phyloP scores from a whole-genome alignment of 306 rosid genomes.

The Echinosophora koreensis region DNA sequence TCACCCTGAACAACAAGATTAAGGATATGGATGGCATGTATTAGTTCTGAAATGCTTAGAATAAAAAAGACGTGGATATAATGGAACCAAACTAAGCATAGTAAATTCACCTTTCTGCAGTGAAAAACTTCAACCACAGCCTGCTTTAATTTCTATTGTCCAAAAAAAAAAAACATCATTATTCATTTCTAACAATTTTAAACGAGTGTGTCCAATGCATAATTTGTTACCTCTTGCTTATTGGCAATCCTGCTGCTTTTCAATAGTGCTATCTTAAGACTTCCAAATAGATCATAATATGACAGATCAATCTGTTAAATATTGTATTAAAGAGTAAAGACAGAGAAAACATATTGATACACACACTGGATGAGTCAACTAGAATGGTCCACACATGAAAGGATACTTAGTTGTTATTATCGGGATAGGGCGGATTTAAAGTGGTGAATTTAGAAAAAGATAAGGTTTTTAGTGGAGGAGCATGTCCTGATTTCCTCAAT shows the following conservation, averaged over 20 bases:
- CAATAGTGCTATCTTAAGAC: constrained; percentile 77
- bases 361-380: constrained; percentile 1
- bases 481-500: constrained; percentile 1
- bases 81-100: constrained; percentile 7
- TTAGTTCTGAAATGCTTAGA: constrained; percentile 34
- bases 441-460: not conserved
- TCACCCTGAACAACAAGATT: constrained; percentile 59
- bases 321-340: not conserved
- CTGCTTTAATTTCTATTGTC: constrained; percentile 67
- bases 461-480: not conserved
- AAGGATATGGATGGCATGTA: constrained; percentile 3
- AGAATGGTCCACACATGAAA: not conserved
- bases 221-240: constrained; percentile 76
- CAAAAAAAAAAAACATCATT: constrained; percentile 39
- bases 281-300: constrained; percentile 84
- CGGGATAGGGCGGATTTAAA: not conserved
- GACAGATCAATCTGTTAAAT: constrained; percentile 82
- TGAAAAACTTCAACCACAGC: constrained; percentile 79
- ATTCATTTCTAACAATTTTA: not conserved
- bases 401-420: not conserved
- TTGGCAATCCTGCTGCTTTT: constrained; percentile 63
- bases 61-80: constrained; percentile 5
- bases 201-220: constrained; percentile 15
- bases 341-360: constrained; percentile 18
- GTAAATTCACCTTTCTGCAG: constrained; percentile 66